Base-by-base conservation (phyloP, 2,329 filamentous ascomycete species). In the Penicillium sp. region DNA sequence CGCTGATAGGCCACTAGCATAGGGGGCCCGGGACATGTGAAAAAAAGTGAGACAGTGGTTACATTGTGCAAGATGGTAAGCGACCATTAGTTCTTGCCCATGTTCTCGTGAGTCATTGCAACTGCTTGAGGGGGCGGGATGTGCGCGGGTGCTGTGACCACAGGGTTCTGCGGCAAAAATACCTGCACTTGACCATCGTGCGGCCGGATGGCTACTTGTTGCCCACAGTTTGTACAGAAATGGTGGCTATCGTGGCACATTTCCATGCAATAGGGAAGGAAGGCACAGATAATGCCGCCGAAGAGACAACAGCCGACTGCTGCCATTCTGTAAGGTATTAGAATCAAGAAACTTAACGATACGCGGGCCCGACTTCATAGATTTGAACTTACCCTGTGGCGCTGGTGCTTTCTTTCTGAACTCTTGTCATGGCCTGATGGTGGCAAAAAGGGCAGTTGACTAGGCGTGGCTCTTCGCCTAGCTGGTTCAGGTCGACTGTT, bases 191-290 rank as follows among this genome's bases (percentile, higher is more conserved):
- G 22, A 19, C 61, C 61, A 10, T 63, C 61, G 45, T 63, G 57
- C 15, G 57, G 42, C 15, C 53, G 38, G 15, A 63, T 49, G 13
- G 61, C 61, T 6, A 63, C 53, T 24, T 60, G 54, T 8, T 60
- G 47, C 3, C 53, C 53, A 17, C 65, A 67, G 2, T 62, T 56
- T 8, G 60, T 47, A 17, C 65, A 67, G 45, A 62, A 67, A 17
- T 67, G 65, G 35, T 67, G 65, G 7, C 51, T 44, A 12, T 67
- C 63, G 15, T 67, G 65, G 19, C 65, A 67, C 65, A 67, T 65
- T 40, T 67, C 40, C 58, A 65, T 61, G 19, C 65, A 67, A 17
- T 33, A 67, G 0, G 65, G 65, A 15, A 67, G 30, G 17, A 65
- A 65, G 22, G 63, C 65, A n/a, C 61, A 61, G 45, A 47, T 54